Base-by-base conservation (phyloP, 768 basidiomycete species). In the Pluteus cervinus region DNA sequence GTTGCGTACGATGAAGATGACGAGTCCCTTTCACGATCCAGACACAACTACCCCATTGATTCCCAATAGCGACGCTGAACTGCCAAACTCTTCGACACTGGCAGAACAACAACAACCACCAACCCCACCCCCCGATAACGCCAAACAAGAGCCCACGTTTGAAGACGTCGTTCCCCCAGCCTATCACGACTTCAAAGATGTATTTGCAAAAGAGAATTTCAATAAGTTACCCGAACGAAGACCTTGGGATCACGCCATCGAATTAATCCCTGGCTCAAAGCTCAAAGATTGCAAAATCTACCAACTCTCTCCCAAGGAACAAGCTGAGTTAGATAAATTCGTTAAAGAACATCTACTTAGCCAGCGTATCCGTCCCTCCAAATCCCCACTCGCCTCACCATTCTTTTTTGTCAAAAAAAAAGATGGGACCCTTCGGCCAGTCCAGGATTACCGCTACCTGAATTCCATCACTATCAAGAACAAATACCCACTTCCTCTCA, bases 251-350 rank as follows among this genome's bases (percentile, higher is more conserved):
- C 46, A 48, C 36, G 41, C 42, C 18, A 54, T 51, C 24, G 48
- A 54, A 14, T 40, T 54, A 10, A 48, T 42, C 25, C 39, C 42
- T 16, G 44, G 36, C 20, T 43, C 42, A n/a, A 28, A 30, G 11
- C 36, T 43, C 12, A 24, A 35, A 20, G 32, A 20, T 5, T 44
- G 36, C 23, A 53, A 50, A 22, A 33, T 37, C 5, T 52, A 49
- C 24, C 36, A 22, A 1, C 36, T 53, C 1, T 29, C 44, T 5
- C 49, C 29, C 1, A 41, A 61, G 4, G 63, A 74, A 44, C 57
- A 49, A 4, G 37, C 53, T 10, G 60, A 53, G 14, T 31, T 58
- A 0, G 37, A 45, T 6, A 30, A 44, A n/a, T 53, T 53, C 36
- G 24, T 53, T 1, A 44, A 55, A n/a, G 55, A 55, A 24, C 51